phyloP scores from a whole-genome alignment of 2,329 filamentous ascomycete species.

The Penicillium hordei region DNA sequence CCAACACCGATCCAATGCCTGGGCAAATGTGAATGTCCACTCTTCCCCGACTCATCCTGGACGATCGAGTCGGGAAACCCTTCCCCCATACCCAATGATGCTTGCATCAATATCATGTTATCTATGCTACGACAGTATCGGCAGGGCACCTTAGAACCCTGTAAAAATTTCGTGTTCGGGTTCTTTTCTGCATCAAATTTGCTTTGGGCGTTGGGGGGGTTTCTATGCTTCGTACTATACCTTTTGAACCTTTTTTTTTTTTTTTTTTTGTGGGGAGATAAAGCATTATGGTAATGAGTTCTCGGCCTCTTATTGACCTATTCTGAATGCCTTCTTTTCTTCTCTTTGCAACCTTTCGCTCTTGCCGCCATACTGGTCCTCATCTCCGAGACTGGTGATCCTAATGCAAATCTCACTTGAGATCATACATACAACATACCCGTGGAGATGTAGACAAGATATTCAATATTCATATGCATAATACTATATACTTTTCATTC shows the following conservation, averaged over 20 bases:
- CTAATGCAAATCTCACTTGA: neutral
- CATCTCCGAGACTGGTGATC: neutral
- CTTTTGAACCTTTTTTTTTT: conserved; percentile 16
- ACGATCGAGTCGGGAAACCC: conserved; percentile 9
- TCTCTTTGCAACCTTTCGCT: neutral
- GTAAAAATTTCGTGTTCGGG: conserved; percentile 17
- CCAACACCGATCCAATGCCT: neutral
- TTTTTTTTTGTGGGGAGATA: neutral
- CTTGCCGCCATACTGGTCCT: neutral
- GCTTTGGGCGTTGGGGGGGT: conserved; percentile 13
- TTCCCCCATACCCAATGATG: conserved; percentile 18
- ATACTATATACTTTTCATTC: neutral
- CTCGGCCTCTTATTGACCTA: conserved; percentile 5
- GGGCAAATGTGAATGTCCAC: conserved; percentile 2
- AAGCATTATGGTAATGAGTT: conserved; percentile 24
- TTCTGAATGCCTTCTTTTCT: conserved; percentile 6
- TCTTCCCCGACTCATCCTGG: conserved; percentile 13
- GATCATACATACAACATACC: neutral
- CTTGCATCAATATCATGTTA: conserved; percentile 26
- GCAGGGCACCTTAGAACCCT: conserved; percentile 3
- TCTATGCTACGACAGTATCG: conserved; percentile 19
- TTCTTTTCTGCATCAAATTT: conserved; percentile 12
- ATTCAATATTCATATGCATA: conserved; percentile 2
- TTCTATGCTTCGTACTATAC: conserved; percentile 23
- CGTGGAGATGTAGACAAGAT: neutral